These are phyloP conservation scores for Zelopaecilomyces penicillatus DNA, from an alignment of 2,329 filamentous ascomycete genomes.

Conservation along the genomic window DNA sequence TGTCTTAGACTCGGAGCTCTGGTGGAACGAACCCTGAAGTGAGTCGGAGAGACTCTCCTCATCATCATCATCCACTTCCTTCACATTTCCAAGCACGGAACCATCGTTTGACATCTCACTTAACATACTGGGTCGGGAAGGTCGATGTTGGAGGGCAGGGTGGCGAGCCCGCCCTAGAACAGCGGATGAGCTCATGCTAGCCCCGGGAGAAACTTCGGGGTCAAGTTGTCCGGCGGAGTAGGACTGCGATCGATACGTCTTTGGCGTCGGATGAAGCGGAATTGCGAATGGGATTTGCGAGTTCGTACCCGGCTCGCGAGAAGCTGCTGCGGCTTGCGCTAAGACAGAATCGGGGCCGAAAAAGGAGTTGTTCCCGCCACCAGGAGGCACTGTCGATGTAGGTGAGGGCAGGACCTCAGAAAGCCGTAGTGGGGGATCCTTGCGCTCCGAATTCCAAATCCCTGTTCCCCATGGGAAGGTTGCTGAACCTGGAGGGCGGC, in stretches of 20 bases:
- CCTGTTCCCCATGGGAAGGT: slow-evolving; percentile 66
- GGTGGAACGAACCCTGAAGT: slow-evolving; percentile 40
- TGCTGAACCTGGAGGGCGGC: slow-evolving; percentile 39
- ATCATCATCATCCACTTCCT: slow-evolving; percentile 62
- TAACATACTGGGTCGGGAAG: slow-evolving; percentile 69
- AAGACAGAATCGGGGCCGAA: slow-evolving; percentile 37
- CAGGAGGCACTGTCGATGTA: slow-evolving; percentile 50
- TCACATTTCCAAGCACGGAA: slow-evolving; percentile 56
- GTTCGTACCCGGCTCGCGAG: slow-evolving; percentile 45
- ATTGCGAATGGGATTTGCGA: slow-evolving; percentile 77
- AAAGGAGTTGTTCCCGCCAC: slow-evolving; percentile 36
- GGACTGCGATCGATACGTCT: slow-evolving; percentile 90
- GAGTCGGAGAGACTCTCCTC: slow-evolving; percentile 48
- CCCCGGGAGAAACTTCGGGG: slow-evolving; percentile 42
- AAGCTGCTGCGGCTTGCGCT: slow-evolving; percentile 42
- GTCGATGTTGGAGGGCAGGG: slow-evolving; percentile 68
- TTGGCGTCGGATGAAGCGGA: slow-evolving; percentile 80
- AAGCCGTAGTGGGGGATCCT: slow-evolving; percentile 66
- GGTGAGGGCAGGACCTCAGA: slow-evolving; percentile 69
- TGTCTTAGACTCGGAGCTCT: slow-evolving; percentile 50
- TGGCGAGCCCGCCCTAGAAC: slow-evolving; percentile 49
- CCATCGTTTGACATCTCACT: slow-evolving; percentile 62
- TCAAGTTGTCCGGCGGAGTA: slow-evolving; percentile 92
- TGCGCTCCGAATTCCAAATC: slow-evolving; percentile 76
- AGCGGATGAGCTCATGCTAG: slow-evolving; percentile 37